Conservation (phyloP, 805 yeast species). For the Yarrowia sp. region DNA sequence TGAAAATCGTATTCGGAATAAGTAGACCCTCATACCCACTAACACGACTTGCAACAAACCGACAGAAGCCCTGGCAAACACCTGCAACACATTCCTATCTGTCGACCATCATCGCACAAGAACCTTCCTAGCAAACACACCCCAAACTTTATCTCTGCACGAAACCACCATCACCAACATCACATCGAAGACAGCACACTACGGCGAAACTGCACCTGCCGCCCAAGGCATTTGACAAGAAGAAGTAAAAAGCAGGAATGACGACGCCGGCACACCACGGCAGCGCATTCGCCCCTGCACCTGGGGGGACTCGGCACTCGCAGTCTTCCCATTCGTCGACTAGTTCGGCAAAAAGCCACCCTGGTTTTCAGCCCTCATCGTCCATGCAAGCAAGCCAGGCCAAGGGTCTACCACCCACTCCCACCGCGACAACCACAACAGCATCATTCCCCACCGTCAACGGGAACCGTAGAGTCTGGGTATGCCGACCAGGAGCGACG, state of each 20-base stretch:
- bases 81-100: background rate
- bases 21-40: too few relatives aligned
- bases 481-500: slow-evolving; percentile 49
- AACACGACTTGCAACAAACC: too few relatives aligned
- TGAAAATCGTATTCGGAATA: too few relatives aligned
- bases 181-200: background rate
- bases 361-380: background rate
- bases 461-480: slow-evolving; percentile 47
- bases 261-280: slow-evolving; percentile 39
- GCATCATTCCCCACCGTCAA: slow-evolving; percentile 12
- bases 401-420: slow-evolving; percentile 26
- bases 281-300: slow-evolving; percentile 25
- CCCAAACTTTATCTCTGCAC: slow-evolving; percentile 24
- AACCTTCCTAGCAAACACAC: slow-evolving; percentile 31
- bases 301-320: slow-evolving; percentile 13
- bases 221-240: slow-evolving; percentile 10
- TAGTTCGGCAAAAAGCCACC: slow-evolving; percentile 1
- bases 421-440: background rate
- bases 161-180: slow-evolving; percentile 32
- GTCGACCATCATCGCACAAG: background rate
- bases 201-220: slow-evolving; percentile 10
- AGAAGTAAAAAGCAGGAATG: slow-evolving; percentile 12
- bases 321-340: slow-evolving; percentile 33
- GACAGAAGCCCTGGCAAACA: too few relatives aligned
- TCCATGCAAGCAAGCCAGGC: slow-evolving; percentile 23